Evolutionary conservation across 495 filamentous ascomycete species (phyloP).

Genomic region (Aspergillus hancockii): DNA sequence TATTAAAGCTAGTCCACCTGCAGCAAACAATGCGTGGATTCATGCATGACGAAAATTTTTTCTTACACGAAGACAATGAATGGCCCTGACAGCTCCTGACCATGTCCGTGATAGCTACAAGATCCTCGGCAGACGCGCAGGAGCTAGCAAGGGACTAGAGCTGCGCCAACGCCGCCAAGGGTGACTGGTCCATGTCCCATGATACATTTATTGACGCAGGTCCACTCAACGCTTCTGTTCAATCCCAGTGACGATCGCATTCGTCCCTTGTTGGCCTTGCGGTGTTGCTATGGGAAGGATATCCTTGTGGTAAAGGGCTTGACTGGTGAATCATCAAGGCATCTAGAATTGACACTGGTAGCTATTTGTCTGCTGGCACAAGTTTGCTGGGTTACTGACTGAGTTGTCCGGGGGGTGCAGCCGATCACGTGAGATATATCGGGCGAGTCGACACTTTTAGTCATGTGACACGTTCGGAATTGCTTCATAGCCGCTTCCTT

Average conservation of each 20-base stretch:
- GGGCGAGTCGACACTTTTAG: too few species aligned
- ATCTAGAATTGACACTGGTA: not conserved
- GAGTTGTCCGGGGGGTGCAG: too few species aligned
- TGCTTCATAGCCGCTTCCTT: too few species aligned
- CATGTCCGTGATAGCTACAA: not conserved
- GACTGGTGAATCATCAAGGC: not conserved
- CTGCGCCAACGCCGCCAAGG: conserved; percentile 5
- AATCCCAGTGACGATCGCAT: conserved; percentile 5
- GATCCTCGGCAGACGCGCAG: not conserved
- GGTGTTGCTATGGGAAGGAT: not conserved
- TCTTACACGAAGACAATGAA: not conserved
- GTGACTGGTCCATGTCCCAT: conserved; percentile 3
- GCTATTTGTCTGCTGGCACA: too few species aligned
- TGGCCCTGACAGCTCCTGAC: not conserved
- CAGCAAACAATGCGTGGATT: not conserved
- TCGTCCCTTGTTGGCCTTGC: not conserved
- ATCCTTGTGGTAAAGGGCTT: not conserved
- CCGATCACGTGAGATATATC: too few species aligned
- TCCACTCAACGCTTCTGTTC: conserved; percentile 1
- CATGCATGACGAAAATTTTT: conserved; percentile 1
- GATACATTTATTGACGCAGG: conserved; percentile 4
- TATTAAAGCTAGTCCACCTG: not conserved
- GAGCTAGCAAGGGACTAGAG: not conserved
- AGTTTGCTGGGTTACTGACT: too few species aligned
- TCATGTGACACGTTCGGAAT: too few species aligned